Evolutionary conservation across 352 stramenopile genomes (phyloP), one percentile per base, ranked within the genome.

Genomic region (Pythium periplocum): DNA sequence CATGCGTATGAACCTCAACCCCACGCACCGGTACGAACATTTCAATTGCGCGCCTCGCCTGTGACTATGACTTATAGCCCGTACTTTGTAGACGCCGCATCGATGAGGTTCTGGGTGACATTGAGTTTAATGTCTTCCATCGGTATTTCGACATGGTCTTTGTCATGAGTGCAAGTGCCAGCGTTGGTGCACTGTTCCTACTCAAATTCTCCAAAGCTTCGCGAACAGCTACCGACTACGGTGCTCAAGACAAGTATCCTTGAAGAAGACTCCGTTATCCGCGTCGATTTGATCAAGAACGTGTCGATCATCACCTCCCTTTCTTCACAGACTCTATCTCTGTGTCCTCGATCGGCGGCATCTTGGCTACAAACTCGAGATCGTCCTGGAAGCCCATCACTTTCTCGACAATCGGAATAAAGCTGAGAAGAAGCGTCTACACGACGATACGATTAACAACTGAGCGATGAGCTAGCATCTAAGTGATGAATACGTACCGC

Each of bases 111-210:
- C 66, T 93, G 35, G 83, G 83, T 5, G 77, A 86, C 52, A 90
- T 93, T 45, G 70, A 91, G 62, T 93, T 91, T 44, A 78, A 93
- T 37, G 76, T 89, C 1, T 93, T 90, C 52, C 76, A 90, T 58
- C 75, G 78, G 30, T 93, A 88, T 61, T 91, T 91, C 46, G 83
- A 93, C 63, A 82, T 90, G 55, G 79, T 90, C 59, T 93, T 93
- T 44, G 83, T 93, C 3, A 61, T 91, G 7, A 93, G 83, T 33
- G 75, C 83, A 6, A 81, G 54, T 4, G 82, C 69, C 54, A 90
- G 81, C 52, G 62, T 90, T 7, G 73, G 63, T 3, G 61, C 78
- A 6, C 51, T 93, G 34, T 68, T 61, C 6, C 51, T 90, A 6
- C 78, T 86, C 43, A 88, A 90, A 51, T 90, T 84, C 45, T 90